Base-by-base conservation (phyloP, 2,329 filamentous ascomycete species). In the Cladosporium sphaerospermum region DNA sequence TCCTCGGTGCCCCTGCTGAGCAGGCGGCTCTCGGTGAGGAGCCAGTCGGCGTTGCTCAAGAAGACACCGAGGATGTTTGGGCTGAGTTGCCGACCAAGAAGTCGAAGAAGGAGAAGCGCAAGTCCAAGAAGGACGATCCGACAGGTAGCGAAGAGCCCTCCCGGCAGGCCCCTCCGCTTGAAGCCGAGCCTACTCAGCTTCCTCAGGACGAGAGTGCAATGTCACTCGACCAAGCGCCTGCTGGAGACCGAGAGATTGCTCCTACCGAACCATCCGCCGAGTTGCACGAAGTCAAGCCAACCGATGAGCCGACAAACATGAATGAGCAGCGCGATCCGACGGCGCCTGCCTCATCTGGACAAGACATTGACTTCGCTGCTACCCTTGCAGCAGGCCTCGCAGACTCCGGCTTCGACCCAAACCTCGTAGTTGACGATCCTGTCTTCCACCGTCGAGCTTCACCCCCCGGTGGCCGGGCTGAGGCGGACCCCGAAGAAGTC, bases 321-420 rank as follows among this genome's bases (percentile, higher is more conserved):
- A 18, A 4, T 3, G 28, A 36, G 39, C 18, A 14, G 5, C 11
- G 7, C 2, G 48, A 37, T 8, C 3, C 37, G 8, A n/a, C 28
- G 10, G 18, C 11, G n/a, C 33, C 48, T 18, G 14, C 52, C 19
- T 14, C 13, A 7, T 37, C 48, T 7, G 57, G 63, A 9, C 59
- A 60, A 8, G 71, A 75, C 45, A 68, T 74, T 34, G 74, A 76
- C 56, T 77, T 77, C 51, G 71, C 75, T 19, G 74, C 73, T 4
- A 72, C 73, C 4, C 61, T 77, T 7, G 73, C 74, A 18, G 74
- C 73, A 47, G 73, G 73, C 31, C 59, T 77, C 11, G 66, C 71
- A 53, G 69, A 73, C 47, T 74, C 72, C 23, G 74, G 74, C 32
- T 77, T 77, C 57, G 65, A 76, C 57, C 67, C 73, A 4, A 64